Base-by-base conservation (phyloP, 2,329 filamentous ascomycete species). In the Rhinocladiella similis region DNA sequence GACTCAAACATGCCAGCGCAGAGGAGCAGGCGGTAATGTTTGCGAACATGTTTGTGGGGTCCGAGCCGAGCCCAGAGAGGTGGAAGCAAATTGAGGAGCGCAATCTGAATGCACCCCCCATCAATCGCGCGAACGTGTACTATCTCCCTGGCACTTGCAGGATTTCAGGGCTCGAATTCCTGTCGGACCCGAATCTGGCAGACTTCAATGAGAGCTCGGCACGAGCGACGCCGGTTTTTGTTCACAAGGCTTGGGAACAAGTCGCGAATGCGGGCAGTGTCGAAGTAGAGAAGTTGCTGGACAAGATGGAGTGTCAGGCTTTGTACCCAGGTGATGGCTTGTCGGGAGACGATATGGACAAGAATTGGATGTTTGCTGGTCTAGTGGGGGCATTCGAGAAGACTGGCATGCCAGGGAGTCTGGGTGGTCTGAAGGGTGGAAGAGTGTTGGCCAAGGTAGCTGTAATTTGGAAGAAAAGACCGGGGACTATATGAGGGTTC, bases 331-430 rank as follows among this genome's bases (percentile, higher is more conserved):
- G 49, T 1, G 49, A 52, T n/a, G 38, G 43, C 25, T 16, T 52
- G 19, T 9, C 33, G 16, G 49, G 43, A 14, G 49, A 52, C 13
- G 38, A 52, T n/a, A 29, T 42, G 13, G 49, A 52, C 38, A 52
- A 52, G 38, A 52, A 45, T 29, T 52, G 49, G 49, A 45, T 52
- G 38, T 52, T 52, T 35, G 49, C 49, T 13, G 49, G 49, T 16
- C 27, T 52, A 5, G 39, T 52, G 22, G 49, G 49, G 20, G 49
- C 49, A 2, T 52, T 52, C 43, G 49, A 52, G 39, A 52, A 36
- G n/a, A 29, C 35, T 13, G 49, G 49, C 5, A n/a, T 29, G 19
- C 35, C 22, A 10, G 29, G 29, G 19, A 36, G 33, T 1, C 18
- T 27, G 35, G 47, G 33, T 12, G 13, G 47, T n/a, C 41, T 43